phyloP scores from a whole-genome alignment of 176 grass and related monocot species.

The Cymbopogon citratus region DNA sequence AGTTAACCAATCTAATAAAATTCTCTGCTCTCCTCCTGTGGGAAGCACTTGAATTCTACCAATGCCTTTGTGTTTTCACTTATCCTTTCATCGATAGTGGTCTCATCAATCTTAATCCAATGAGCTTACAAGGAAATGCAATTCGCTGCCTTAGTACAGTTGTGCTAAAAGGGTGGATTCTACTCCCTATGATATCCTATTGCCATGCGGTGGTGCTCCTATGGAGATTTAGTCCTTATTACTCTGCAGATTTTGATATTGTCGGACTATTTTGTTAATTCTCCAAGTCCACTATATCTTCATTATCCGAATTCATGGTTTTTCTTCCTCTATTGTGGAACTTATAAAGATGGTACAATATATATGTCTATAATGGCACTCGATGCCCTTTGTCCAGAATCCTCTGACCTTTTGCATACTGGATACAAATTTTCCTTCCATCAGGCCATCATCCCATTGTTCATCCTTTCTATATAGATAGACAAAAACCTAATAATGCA shows the following conservation, averaged over 20 bases:
- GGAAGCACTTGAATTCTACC: neutral
- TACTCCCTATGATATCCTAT: neutral
- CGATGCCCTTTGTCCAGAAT: neutral
- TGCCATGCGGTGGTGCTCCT: neutral
- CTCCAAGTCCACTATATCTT: neutral
- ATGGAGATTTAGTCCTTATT: neutral
- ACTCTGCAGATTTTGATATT: neutral
- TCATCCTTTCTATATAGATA: conserved; percentile 1
- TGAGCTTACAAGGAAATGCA: conserved; percentile 4
- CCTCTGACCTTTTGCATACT: neutral
- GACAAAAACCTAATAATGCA: neutral
- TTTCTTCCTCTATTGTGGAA: neutral
- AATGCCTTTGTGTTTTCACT: neutral
- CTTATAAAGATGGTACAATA: neutral
- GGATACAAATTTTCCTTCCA: neutral
- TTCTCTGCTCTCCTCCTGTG: neutral
- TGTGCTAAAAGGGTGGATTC: conserved; percentile 1
- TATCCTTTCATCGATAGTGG: neutral
- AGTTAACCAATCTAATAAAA: neutral
- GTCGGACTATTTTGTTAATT: neutral
- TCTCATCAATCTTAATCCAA: neutral
- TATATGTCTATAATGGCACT: neutral
- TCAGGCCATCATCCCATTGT: neutral
- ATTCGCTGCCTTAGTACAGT: neutral
- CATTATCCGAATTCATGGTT: conserved; percentile 1